Percentiles rank a stretch among this genome's conserved stretches.
These are phyloP conservation scores for Rutstroemia sp. DNA, from an alignment of 2,329 filamentous ascomycete genomes.

Conservation along the genomic window DNA sequence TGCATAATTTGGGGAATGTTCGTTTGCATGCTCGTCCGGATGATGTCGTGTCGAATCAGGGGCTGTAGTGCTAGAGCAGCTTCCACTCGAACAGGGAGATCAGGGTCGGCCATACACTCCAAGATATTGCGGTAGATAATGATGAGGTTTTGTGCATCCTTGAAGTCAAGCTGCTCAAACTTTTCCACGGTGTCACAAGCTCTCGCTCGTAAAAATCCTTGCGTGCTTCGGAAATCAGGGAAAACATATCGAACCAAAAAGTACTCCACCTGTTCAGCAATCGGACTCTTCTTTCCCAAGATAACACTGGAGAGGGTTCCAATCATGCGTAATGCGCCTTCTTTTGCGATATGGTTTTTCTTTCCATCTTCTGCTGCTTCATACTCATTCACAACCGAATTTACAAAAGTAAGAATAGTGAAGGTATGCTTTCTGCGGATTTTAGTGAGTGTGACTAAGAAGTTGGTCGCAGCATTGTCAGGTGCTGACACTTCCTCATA, in stretches of 20 bases:
- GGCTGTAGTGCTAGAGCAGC: slow-evolving; percentile 91
- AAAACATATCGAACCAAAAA: slow-evolving; percentile 98
- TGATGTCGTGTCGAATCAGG: slow-evolving; percentile 89
- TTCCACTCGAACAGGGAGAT: slow-evolving; percentile 87
- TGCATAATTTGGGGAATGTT: slow-evolving; percentile 99
- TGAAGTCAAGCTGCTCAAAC: slow-evolving; percentile 95
- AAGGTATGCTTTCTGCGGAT: slow-evolving; percentile 92
- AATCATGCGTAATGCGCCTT: slow-evolving; percentile 95
- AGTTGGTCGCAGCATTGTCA: slow-evolving; percentile 93
- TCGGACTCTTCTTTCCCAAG: slow-evolving; percentile 94
- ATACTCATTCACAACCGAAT: slow-evolving; percentile 89
- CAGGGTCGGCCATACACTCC: slow-evolving; percentile 92
- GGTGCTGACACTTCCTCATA: slow-evolving; percentile 95
- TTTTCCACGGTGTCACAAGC: slow-evolving; percentile 98
- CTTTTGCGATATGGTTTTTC: slow-evolving; percentile 93
- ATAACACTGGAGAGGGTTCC: slow-evolving; percentile 91
- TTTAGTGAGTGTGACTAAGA: slow-evolving; percentile 91
- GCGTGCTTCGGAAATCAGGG: slow-evolving; percentile 88
- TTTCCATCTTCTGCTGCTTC: slow-evolving; percentile 76
- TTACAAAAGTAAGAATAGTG: slow-evolving; percentile 89
- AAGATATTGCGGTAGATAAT: slow-evolving; percentile 95
- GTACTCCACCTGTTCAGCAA: slow-evolving; percentile 95
- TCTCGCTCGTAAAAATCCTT: slow-evolving; percentile 87
- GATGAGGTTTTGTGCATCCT: slow-evolving; percentile 90
- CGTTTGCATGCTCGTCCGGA: slow-evolving; percentile 90